These are phyloP conservation scores for Meira miltonrushii DNA, from an alignment of 1,284 basidiomycete species.

Conservation along the genomic window DNA sequence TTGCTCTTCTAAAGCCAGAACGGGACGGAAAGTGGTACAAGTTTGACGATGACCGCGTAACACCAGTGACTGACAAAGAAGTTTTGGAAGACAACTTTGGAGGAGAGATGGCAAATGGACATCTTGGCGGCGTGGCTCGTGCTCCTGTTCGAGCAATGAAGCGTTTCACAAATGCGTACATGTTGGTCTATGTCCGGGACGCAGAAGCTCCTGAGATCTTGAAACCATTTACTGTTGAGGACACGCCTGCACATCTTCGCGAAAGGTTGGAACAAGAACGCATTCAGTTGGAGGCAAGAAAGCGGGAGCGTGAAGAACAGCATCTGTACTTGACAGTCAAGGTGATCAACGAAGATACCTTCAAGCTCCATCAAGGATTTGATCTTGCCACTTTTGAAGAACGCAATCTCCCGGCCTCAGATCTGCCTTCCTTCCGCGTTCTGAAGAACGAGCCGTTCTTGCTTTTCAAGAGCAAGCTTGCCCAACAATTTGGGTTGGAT, in stretches of 20 bases:
- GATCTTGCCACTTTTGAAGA: constrained; percentile 98
- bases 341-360: constrained; percentile 94
- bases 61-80: constrained; percentile 94
- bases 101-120: constrained; percentile 65
- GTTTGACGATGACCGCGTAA: constrained; percentile 98
- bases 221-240: constrained; percentile 81
- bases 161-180: constrained; percentile 98
- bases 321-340: constrained; percentile 96
- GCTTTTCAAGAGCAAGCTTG: constrained; percentile 87
- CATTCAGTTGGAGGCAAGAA: constrained; percentile 85
- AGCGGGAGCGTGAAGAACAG: constrained; percentile 93
- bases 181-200: constrained; percentile 97
- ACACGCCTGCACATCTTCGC: constrained; percentile 92
- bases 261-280: constrained; percentile 87
- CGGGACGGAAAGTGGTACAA: constrained; percentile 93
- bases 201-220: constrained; percentile 75
- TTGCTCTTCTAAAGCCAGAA: constrained; percentile 97
- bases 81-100: constrained; percentile 99
- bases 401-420: constrained; percentile 89
- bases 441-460: constrained; percentile 89
- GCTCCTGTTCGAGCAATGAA: constrained; percentile 82
- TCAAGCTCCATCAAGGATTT: constrained; percentile 88
- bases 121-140: constrained; percentile 37
- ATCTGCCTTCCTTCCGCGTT: constrained; percentile 89
- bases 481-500: constrained; percentile 77